These are phyloP conservation scores for Carex pumila DNA, from an alignment of 176 grass and related monocot species.

Conservation along the genomic window DNA sequence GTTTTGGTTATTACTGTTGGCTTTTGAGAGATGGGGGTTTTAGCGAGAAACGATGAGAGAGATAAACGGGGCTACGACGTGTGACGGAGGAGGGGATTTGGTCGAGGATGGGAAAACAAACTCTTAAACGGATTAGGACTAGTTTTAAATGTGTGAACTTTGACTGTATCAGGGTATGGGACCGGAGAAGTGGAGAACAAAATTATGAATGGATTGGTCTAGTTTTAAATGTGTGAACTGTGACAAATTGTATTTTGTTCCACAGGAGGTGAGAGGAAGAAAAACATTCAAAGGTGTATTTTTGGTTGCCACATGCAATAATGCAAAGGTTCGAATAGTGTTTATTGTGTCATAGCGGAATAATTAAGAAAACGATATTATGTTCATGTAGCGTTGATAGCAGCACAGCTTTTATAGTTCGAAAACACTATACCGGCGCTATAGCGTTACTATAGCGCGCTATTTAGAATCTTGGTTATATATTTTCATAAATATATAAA, in stretches of 20 bases:
- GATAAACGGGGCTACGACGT: conserved; percentile 28
- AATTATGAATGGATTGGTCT: not conserved
- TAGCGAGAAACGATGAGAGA: conserved; percentile 12
- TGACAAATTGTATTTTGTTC: not conserved
- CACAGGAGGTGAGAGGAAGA: too few relatives aligned
- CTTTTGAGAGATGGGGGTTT: not conserved
- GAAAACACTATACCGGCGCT: too few relatives aligned
- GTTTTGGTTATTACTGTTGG: not conserved
- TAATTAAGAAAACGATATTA: too few relatives aligned
- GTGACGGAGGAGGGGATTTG: conserved; percentile 30
- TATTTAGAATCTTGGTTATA: too few relatives aligned
- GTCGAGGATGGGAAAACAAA: not conserved
- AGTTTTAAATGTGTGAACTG: not conserved
- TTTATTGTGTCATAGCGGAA: too few relatives aligned
- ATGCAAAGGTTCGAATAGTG: too few relatives aligned
- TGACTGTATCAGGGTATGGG: not conserved
- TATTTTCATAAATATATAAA: too few relatives aligned
- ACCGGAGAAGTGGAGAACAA: not conserved
- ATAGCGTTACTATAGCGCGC: too few relatives aligned
- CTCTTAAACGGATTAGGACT: not conserved
- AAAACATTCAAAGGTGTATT: too few relatives aligned
- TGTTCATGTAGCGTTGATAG: too few relatives aligned
- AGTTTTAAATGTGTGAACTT: not conserved
- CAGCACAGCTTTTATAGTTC: too few relatives aligned
- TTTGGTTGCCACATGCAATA: too few relatives aligned